Evolutionary conservation across 1,139 yeast species (phyloP), one percentile per base, ranked within the genome.

Genomic region (Lodderomyces jiufengensis): DNA sequence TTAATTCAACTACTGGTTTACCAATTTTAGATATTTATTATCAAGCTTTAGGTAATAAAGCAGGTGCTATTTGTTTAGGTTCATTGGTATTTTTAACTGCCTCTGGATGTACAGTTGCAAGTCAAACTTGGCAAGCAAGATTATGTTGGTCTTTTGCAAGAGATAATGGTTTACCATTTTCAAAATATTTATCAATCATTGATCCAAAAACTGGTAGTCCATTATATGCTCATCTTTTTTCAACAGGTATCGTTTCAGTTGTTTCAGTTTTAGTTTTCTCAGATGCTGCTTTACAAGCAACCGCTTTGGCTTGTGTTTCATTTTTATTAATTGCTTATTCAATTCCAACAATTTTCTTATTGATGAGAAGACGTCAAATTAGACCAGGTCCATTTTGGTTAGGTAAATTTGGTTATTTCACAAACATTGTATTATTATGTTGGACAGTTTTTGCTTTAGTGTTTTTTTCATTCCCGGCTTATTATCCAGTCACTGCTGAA

Each of bases 141-240:
- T 63, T 82, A 48, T 77, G 86, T 51, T 84, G 94, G 92, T 80
- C 90, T 5, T 84, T 83, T 58, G 75, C 88, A 20, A 78, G 92
- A 62, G 92, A 84, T 60, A 61, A 63, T 39, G 75, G 75, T 13
- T 59, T 69, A 46, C 75, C 73, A 28, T 58, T 59, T 33, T 64
- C 73, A 43, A 64, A 63, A 46, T 59, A 61, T 45, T 64, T 66
- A 49, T 58, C 71, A 15, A 52, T 59, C 30, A 59, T 68, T 29
- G 69, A 67, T 51, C 70, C 72, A 31, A 64, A 59, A 43, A 49
- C 63, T 38, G 70, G 71, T 12, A 64, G 68, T 31, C 75, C 74
- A 18, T 54, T 69, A 33, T 66, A 67, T 40, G 73, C 75, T 26
- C 74, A 69, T 50, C 48, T 66, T 39, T 64, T 67, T 45, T 63